A percentile compares a stretch with the other conserved stretches of the same genome.
phyloP scores from a whole-genome alignment of 371 early-diverging fungal species.

The Zychaea mexicana region DNA sequence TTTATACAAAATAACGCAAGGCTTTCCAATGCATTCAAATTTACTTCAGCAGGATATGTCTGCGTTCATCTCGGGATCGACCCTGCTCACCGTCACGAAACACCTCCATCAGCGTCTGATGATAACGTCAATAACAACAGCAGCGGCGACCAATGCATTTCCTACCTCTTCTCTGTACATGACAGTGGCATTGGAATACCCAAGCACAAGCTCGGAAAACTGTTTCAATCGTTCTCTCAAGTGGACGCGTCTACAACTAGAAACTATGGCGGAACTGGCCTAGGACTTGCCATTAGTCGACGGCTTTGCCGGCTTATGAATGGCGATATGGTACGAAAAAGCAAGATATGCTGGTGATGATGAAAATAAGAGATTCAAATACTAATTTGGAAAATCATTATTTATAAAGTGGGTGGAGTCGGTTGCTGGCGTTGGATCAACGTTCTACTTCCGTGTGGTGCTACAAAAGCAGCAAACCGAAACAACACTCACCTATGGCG shows the following conservation, averaged over 20 bases:
- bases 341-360: too few relatives aligned
- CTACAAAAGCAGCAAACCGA: slow-evolving; percentile 23
- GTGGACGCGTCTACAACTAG: slow-evolving; percentile 58
- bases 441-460: slow-evolving; percentile 42
- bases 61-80: slow-evolving; percentile 7
- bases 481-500: slow-evolving; percentile 20
- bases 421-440: slow-evolving; percentile 42
- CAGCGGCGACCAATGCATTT: not conserved
- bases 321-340: slow-evolving; percentile 54
- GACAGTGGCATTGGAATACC: slow-evolving; percentile 74
- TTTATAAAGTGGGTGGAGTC: slow-evolving; percentile 47
- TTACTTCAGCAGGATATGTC: slow-evolving; percentile 20
- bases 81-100: not conserved
- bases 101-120: not conserved
- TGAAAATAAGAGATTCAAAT: too few relatives aligned
- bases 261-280: slow-evolving; percentile 58
- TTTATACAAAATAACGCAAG: too few relatives aligned
- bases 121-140: not conserved
- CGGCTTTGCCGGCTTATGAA: slow-evolving; percentile 54
- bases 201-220: slow-evolving; percentile 39
- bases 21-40: slow-evolving; percentile 28
- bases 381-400: not conserved
- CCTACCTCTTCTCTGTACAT: slow-evolving; percentile 46
- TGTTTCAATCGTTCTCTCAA: slow-evolving; percentile 65
- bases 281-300: slow-evolving; percentile 54